Evolutionary conservation across 2,329 filamentous ascomycete species (phyloP), one percentile per base, ranked within the genome.

Genomic region (Colletotrichum endophyticum): DNA sequence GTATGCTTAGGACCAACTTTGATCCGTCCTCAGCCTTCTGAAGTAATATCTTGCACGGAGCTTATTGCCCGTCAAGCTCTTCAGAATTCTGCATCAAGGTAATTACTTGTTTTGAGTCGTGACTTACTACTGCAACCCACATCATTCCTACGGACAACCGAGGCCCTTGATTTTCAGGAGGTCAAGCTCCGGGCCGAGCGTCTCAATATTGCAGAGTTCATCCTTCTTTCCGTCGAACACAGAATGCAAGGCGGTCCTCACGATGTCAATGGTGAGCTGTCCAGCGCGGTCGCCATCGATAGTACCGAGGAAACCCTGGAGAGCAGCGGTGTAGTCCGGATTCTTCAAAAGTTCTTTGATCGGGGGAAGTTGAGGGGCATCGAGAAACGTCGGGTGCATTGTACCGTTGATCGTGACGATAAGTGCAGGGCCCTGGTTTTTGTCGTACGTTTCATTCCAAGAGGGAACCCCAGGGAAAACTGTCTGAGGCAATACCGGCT

Each of bases 311-410:
- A 63, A n/a, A 12, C 39, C 11, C 19, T 64, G 59, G 27, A 32
- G 16, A 15, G 39, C 9, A 1, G 66, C 22, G 9, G 63, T 61
- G 7, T 53, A 53, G 9, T 22, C 22, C 49, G n/a, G 39, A 62
- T 28, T 66, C 62, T 27, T 28, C 12, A 22, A 25, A 62, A 75
- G 15, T 8, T 32, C 9, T 15, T 25, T 34, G 4, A 72, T n/a
- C 27, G 53, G 36, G 1, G 68, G 73, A 15, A 75, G 73, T 15
- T 62, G 62, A 15, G 64, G 63, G 9, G 57, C 25, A 53, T 86
- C 84, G 0, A 81, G 81, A 30, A 81, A 86, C 0, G 83, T 81
- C 1, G 80, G 79, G 22, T 86, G 84, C 5, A 77, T 62, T 1
- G 83, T 81, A 0, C 81, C 80, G 2, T 76, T 36, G 19, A 85